phyloP scores from a whole-genome alignment of 495 filamentous ascomycete species.

The Aspergillus kassunensis region DNA sequence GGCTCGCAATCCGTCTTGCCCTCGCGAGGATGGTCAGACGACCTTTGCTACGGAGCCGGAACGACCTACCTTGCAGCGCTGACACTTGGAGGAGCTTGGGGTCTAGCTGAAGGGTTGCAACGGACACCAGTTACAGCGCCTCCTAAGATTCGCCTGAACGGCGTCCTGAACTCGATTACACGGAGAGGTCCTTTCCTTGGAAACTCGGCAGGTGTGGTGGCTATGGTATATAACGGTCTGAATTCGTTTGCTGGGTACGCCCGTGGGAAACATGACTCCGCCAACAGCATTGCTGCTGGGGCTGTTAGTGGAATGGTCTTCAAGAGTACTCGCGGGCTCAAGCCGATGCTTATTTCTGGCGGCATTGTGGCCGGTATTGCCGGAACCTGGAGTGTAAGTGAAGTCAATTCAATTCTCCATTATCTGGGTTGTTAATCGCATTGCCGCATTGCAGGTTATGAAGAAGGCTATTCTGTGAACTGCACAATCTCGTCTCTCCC shows the following conservation, averaged over 20 bases:
- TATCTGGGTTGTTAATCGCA: slow-evolving; percentile 27
- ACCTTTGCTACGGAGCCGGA: slow-evolving; percentile 95
- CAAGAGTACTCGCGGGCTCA: slow-evolving; percentile 85
- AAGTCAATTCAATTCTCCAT: neutral
- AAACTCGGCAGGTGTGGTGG: slow-evolving; percentile 90
- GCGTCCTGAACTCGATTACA: slow-evolving; percentile 88
- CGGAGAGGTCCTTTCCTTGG: slow-evolving; percentile 93
- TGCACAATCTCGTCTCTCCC: slow-evolving; percentile 16
- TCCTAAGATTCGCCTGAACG: slow-evolving; percentile 87
- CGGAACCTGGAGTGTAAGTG: slow-evolving; percentile 81
- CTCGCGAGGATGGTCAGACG: slow-evolving; percentile 94
- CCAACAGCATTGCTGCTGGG: slow-evolving; percentile 83
- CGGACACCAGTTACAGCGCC: slow-evolving; percentile 68
- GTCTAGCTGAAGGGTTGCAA: slow-evolving; percentile 78
- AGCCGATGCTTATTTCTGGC: slow-evolving; percentile 90
- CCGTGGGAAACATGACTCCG: slow-evolving; percentile 84
- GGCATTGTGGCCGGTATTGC: slow-evolving; percentile 81
- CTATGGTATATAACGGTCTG: slow-evolving; percentile 89
- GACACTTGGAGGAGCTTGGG: slow-evolving; percentile 86
- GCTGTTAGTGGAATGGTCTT: slow-evolving; percentile 87
- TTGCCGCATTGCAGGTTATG: slow-evolving; percentile 41
- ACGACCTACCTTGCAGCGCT: slow-evolving; percentile 86
- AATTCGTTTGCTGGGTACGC: slow-evolving; percentile 86
- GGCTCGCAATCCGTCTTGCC: slow-evolving; percentile 82
- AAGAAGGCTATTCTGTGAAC: slow-evolving; percentile 54